Conservation (phyloP, 805 yeast genomes). For the Barnettozyma pratensis region DNA sequence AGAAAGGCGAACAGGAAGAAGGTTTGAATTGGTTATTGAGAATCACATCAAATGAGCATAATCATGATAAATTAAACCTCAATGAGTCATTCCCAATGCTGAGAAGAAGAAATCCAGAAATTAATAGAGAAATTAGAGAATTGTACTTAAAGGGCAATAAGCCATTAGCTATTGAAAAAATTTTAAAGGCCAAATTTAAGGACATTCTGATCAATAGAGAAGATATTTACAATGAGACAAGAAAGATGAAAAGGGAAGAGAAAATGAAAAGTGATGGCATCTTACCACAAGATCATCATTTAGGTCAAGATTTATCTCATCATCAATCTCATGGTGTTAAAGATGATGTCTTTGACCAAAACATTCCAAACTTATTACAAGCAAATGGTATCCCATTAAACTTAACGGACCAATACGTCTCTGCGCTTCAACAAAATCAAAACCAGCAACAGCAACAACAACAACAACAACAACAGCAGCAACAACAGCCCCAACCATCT, state of each 20-base stretch:
- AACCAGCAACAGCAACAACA: slow-evolving; percentile 8
- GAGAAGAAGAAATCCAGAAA: slow-evolving; percentile 29
- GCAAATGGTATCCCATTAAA: slow-evolving; percentile 10
- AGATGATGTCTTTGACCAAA: slow-evolving; percentile 22
- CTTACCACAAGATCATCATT: slow-evolving; percentile 4
- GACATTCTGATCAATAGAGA: slow-evolving; percentile 26
- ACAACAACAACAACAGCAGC: slow-evolving; percentile 8
- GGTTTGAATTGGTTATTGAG: slow-evolving; percentile 24
- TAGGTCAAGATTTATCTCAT: slow-evolving; percentile 2
- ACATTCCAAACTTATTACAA: slow-evolving; percentile 23
- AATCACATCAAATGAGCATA: slow-evolving; percentile 24
- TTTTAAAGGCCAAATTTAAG: slow-evolving; percentile 22
- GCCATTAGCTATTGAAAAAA: slow-evolving; percentile 24
- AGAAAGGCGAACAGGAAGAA: slow-evolving; percentile 25
- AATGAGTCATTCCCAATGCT: slow-evolving; percentile 27
- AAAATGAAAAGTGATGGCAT: slow-evolving; percentile 13
- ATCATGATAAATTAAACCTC: slow-evolving; percentile 26
- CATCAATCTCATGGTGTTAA: slow-evolving; percentile 5
- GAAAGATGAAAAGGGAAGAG: slow-evolving; percentile 29
- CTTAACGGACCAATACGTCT: slow-evolving; percentile 6
- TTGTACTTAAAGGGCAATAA: slow-evolving; percentile 26
- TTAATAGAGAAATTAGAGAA: slow-evolving; percentile 27
- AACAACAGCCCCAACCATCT: neutral
- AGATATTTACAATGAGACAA: slow-evolving; percentile 27
- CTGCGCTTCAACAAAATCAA: neutral